A percentile compares a stretch with the other conserved stretches of the same genome.
phyloP scores from a whole-genome alignment of 768 basidiomycete species.

The Suillus cothurnatus region DNA sequence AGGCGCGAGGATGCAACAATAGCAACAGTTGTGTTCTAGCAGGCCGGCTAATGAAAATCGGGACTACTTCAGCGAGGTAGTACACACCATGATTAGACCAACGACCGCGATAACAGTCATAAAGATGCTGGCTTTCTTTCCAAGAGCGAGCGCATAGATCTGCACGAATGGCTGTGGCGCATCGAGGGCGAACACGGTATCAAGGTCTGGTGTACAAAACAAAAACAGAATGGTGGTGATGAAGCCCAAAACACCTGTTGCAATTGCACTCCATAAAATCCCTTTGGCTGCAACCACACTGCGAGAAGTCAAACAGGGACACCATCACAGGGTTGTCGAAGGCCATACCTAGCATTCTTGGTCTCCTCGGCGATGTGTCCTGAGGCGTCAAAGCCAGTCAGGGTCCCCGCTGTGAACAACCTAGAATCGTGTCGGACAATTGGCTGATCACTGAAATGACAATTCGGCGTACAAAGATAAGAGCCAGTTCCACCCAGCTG shows the following conservation, averaged over 20 bases:
- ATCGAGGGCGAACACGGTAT: constrained; percentile 70
- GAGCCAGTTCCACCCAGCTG: constrained; percentile 90
- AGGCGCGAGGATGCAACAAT: constrained; percentile 89
- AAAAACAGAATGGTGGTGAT: constrained; percentile 78
- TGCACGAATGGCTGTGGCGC: constrained; percentile 94
- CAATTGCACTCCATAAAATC: constrained; percentile 74
- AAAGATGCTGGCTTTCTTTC: constrained; percentile 76
- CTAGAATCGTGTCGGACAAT: constrained; percentile 52
- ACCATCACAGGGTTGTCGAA: neutral
- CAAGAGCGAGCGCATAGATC: constrained; percentile 82
- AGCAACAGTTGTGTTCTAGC: constrained; percentile 81
- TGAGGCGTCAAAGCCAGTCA: constrained; percentile 90
- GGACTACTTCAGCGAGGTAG: neutral
- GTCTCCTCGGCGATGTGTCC: constrained; percentile 91
- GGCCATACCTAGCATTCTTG: constrained; percentile 65
- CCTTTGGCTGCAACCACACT: constrained; percentile 83
- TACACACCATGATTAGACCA: constrained; percentile 79
- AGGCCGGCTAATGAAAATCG: neutral
- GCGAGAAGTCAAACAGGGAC: neutral
- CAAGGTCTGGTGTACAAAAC: constrained; percentile 81
- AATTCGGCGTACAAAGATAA: constrained; percentile 68
- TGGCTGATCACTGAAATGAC: neutral
- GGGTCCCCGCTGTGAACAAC: constrained; percentile 83
- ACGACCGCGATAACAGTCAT: constrained; percentile 86
- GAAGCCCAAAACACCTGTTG: constrained; percentile 82